phyloP scores from a whole-genome alignment of 1,284 basidiomycete species.

The Leccinum subrobustum region DNA sequence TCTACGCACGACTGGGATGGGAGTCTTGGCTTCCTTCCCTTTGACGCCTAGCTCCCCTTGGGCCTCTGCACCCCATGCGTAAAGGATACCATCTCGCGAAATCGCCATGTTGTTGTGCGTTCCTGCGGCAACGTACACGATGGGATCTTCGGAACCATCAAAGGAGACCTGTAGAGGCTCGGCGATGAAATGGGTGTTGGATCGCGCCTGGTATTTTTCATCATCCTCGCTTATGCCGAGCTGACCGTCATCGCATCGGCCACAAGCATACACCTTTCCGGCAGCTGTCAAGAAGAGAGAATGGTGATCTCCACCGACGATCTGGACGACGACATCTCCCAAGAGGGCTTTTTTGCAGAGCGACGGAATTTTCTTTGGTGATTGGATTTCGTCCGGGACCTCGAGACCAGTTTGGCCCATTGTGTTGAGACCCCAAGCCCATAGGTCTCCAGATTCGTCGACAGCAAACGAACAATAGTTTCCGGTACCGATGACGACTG shows the following conservation, averaged over 20 bases:
- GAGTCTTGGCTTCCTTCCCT: conserved; percentile 56
- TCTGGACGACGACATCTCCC: conserved; percentile 69
- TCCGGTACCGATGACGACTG: conserved; percentile 78
- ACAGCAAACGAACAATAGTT: conserved; percentile 89
- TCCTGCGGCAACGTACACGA: conserved; percentile 76
- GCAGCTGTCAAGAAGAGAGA: conserved; percentile 83
- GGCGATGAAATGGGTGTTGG: conserved; percentile 54
- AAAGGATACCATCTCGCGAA: conserved; percentile 74
- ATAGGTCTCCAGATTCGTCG: conserved; percentile 78
- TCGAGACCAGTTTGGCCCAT: conserved; percentile 68
- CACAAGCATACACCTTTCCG: conserved; percentile 83
- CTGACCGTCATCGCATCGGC: conserved; percentile 76
- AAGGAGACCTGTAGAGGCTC: conserved; percentile 69
- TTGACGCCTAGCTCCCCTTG: conserved; percentile 69
- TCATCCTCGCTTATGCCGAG: conserved; percentile 72
- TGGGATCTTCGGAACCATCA: conserved; percentile 61
- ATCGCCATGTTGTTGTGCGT: conserved; percentile 84
- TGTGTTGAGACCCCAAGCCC: conserved; percentile 90
- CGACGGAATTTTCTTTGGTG: conserved; percentile 67
- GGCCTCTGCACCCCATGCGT: conserved; percentile 85
- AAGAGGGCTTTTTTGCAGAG: conserved; percentile 67
- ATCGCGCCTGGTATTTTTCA: conserved; percentile 49
- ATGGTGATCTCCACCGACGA: conserved; percentile 82
- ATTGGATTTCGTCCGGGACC: conserved; percentile 50
- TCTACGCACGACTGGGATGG: conserved; percentile 62